Evolutionary conservation across 179 eudicot genomes (phyloP).

Genomic region (Amaranthus tricolor): DNA sequence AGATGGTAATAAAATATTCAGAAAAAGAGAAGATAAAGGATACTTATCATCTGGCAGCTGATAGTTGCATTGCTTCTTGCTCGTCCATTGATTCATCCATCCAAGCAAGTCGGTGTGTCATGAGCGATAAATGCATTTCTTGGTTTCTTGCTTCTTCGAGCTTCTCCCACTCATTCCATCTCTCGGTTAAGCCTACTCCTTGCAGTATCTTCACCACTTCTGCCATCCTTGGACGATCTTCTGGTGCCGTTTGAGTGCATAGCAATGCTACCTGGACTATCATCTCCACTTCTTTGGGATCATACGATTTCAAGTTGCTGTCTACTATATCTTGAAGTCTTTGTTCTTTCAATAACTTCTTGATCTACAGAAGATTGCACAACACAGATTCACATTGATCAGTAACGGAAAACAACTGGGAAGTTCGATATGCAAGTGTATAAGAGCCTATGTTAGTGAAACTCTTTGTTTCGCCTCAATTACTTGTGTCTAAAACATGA

Average conservation of each 20-base stretch:
- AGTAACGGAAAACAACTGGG: not conserved
- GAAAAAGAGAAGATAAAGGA: not conserved
- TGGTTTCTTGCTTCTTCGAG: conserved; percentile 63
- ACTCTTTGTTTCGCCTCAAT: no score
- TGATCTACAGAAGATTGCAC: conserved; percentile 42
- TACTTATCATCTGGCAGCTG: conserved; percentile 71
- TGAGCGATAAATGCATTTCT: conserved; percentile 40
- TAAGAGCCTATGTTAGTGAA: no score
- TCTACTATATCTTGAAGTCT: conserved; percentile 76
- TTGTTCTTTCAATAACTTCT: conserved; percentile 65
- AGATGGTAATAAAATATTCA: not conserved
- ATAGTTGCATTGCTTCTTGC: conserved; percentile 81
- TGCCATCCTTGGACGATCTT: conserved; percentile 83
- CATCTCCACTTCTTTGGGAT: conserved; percentile 66
- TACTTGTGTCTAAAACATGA: no score
- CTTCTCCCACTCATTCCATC: conserved; percentile 92
- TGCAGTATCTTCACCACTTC: conserved; percentile 70
- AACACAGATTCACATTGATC: not conserved
- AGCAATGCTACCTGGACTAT: conserved; percentile 78
- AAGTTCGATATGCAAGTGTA: not conserved
- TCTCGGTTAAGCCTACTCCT: conserved; percentile 71
- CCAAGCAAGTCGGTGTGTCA: conserved; percentile 66
- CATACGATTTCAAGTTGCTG: conserved; percentile 52
- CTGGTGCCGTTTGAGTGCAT: conserved; percentile 79
- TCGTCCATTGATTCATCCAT: conserved; percentile 72